These are phyloP conservation scores for Globisporangium apiculatum DNA, from an alignment of 352 stramenopile genomes.

Conservation along the genomic window DNA sequence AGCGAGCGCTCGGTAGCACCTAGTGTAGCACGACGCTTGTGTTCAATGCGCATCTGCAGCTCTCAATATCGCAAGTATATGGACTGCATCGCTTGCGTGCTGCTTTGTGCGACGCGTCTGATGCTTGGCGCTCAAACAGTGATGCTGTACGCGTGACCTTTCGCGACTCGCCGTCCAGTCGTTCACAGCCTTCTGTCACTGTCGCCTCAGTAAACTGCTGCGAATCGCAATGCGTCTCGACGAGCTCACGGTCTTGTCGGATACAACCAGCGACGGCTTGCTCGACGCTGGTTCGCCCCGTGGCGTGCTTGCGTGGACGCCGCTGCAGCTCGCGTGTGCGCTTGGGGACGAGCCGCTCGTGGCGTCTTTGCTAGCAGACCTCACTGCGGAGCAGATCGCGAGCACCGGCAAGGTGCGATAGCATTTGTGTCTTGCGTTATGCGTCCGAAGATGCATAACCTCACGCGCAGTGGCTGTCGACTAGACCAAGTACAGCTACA, in stretches of 20 bases:
- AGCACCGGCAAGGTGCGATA: background rate
- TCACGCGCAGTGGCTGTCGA: too few relatives aligned
- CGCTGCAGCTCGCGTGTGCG: slow-evolving; percentile 69
- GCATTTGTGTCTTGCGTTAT: too few relatives aligned
- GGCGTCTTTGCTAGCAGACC: slow-evolving; percentile 22
- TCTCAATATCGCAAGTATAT: too few relatives aligned
- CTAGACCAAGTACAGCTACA: slow-evolving; percentile 58
- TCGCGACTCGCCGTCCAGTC: background rate
- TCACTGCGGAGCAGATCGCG: slow-evolving; percentile 9
- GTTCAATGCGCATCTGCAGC: too few relatives aligned
- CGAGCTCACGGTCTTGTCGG: slow-evolving; percentile 26
- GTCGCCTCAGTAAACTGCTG: background rate
- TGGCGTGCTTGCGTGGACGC: slow-evolving; percentile 56
- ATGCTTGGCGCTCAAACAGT: too few relatives aligned
- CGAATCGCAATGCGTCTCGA: slow-evolving; percentile 23
- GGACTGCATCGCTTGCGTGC: too few relatives aligned
- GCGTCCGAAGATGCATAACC: too few relatives aligned
- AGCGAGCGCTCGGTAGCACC: background rate
- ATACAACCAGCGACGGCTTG: slow-evolving; percentile 8
- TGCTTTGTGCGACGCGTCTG: too few relatives aligned
- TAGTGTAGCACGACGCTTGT: too few relatives aligned
- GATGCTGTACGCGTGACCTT: slow-evolving; percentile 1
- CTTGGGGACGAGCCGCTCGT: slow-evolving; percentile 48
- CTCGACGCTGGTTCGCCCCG: slow-evolving; percentile 55
- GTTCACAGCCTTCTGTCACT: background rate